Percentiles rank a stretch among this genome's conserved stretches.
Conservation (phyloP, 306 rosid genomes). For the Vigna nakashimae region DNA sequence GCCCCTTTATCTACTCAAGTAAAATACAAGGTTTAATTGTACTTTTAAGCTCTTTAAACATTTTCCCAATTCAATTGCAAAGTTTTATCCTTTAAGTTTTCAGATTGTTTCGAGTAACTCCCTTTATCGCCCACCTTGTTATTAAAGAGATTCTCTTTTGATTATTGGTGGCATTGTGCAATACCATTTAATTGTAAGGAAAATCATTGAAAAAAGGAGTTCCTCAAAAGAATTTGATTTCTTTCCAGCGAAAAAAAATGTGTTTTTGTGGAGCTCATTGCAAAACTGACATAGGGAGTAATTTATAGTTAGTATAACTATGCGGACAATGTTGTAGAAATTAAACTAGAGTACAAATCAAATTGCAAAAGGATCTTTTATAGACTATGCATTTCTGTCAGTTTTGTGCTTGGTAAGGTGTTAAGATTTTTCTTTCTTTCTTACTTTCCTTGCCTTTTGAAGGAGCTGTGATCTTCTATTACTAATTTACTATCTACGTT, state of each 20-base stretch:
- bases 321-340: not conserved
- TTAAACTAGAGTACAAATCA: not conserved
- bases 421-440: not conserved
- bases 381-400: not conserved
- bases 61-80: not conserved
- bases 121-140: not conserved
- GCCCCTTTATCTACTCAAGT: not conserved
- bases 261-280: not conserved
- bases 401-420: not conserved
- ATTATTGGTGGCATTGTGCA: not conserved
- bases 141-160: not conserved
- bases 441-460: not conserved
- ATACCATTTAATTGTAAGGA: conserved; percentile 1
- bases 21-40: not conserved
- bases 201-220: not conserved
- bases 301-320: not conserved
- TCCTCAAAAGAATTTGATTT: not conserved
- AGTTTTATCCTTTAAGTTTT: not conserved
- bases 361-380: not conserved
- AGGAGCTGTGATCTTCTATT: conserved; percentile 5
- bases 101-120: conserved; percentile 20
- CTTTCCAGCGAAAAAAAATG: not conserved
- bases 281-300: not conserved
- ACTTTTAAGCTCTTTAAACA: not conserved
- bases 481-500: not conserved